Percentiles rank a stretch among this genome's conserved stretches.
phyloP scores from a whole-genome alignment of 2,329 filamentous ascomycete species.

The Bimuria novae-zelandiae region DNA sequence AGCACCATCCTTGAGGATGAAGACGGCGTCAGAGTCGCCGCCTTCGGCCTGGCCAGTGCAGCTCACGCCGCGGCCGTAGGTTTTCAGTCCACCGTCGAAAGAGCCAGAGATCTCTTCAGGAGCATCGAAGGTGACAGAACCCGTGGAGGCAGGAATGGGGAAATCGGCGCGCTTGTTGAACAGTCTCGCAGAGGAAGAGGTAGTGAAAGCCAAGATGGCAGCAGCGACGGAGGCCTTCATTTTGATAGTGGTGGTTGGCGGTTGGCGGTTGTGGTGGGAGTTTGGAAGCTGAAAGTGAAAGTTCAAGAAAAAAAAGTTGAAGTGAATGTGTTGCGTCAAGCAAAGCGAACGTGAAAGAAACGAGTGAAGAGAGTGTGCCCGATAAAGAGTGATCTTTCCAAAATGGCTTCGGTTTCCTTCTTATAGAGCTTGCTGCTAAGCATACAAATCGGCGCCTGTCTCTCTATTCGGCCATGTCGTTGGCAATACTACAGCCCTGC shows the following conservation, averaged over 20 bases:
- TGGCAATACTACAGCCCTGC: background rate
- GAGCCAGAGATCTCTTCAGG: conserved; percentile 21
- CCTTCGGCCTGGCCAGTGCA: conserved; percentile 54
- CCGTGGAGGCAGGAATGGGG: conserved; percentile 38
- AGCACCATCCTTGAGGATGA: conserved; percentile 57
- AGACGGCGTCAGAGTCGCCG: conserved; percentile 55
- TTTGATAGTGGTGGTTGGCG: conserved; percentile 22
- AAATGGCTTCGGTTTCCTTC: background rate
- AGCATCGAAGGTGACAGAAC: conserved; percentile 29
- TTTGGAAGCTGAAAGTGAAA: conserved; percentile 31
- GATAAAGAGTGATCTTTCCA: conserved; percentile 10
- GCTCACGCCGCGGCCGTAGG: conserved; percentile 37
- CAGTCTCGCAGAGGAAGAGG: conserved; percentile 32
- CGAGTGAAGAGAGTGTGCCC: conserved; percentile 5
- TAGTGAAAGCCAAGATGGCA: conserved; percentile 33
- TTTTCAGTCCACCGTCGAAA: conserved; percentile 43
- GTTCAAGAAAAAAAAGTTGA: conserved; percentile 4
- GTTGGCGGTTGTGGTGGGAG: conserved; percentile 8
- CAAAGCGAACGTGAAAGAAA: conserved; percentile 10
- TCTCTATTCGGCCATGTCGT: background rate
- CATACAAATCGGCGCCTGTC: background rate
- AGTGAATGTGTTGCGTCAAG: conserved; percentile 16
- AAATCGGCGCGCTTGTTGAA: conserved; percentile 39
- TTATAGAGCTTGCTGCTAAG: conserved; percentile 9
- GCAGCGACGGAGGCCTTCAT: conserved; percentile 42